Conservation (phyloP, 768 basidiomycete species). For the Cystobasidium ongulense region DNA sequence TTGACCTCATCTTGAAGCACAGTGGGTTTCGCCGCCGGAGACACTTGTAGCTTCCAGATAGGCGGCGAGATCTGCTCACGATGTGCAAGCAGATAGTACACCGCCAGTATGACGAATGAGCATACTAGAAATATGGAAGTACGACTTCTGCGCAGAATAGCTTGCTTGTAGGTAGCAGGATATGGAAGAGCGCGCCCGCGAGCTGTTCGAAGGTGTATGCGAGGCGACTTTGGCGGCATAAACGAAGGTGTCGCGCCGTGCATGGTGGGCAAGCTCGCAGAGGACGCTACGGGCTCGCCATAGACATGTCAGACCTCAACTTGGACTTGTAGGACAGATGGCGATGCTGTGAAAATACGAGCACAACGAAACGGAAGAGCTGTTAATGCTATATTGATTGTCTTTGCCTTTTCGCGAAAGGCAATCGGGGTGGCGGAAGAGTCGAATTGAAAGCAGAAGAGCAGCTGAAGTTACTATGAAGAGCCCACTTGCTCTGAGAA, state of each 20-base stretch:
- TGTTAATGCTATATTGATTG: neutral
- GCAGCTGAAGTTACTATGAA: neutral
- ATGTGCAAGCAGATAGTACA: neutral
- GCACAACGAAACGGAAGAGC: too few species aligned
- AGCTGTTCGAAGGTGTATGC: neutral
- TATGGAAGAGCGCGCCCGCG: neutral
- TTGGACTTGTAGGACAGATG: too few species aligned
- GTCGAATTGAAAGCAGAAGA: neutral
- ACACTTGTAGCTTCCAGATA: neutral
- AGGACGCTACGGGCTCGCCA: neutral
- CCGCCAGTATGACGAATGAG: neutral
- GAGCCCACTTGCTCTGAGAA: too few species aligned
- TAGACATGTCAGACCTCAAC: neutral
- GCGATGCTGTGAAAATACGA: too few species aligned
- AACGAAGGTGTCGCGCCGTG: neutral
- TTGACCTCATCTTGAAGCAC: neutral
- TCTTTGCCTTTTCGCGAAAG: neutral
- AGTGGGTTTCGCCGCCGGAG: neutral
- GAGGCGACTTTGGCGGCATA: neutral
- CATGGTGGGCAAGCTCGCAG: neutral
- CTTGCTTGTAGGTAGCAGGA: neutral
- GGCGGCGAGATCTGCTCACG: neutral
- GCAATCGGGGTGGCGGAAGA: neutral
- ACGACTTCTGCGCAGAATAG: neutral
- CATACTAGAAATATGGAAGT: neutral